These are phyloP conservation scores for Cryptosporidium andersoni DNA, from an alignment of 169 alveolate species.

Conservation along the genomic window DNA sequence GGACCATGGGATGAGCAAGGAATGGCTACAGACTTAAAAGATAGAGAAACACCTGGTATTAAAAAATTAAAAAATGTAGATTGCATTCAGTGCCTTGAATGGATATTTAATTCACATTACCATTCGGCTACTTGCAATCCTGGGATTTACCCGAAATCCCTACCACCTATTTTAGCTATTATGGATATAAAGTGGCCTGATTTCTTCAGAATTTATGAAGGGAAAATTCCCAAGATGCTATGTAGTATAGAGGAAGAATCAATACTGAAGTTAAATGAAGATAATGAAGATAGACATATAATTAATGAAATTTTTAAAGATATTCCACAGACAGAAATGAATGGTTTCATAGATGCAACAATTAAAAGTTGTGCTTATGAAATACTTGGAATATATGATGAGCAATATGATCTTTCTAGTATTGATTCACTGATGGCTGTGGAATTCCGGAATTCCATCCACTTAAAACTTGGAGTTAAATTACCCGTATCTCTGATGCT, in stretches of 20 bases:
- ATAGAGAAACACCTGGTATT: slow-evolving; percentile 28
- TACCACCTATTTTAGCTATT: slow-evolving; percentile 43
- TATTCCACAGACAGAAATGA: neutral
- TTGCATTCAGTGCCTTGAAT: slow-evolving; percentile 6
- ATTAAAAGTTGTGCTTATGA: slow-evolving; percentile 25
- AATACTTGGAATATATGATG: slow-evolving; percentile 27
- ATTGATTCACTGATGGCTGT: slow-evolving; percentile 77
- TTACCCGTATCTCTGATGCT: slow-evolving; percentile 74
- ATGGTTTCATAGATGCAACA: slow-evolving; percentile 13
- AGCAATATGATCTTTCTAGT: slow-evolving; percentile 44
- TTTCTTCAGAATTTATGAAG: slow-evolving; percentile 30
- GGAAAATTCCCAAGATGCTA: slow-evolving; percentile 5
- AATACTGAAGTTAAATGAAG: neutral
- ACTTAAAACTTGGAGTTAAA: slow-evolving; percentile 63
- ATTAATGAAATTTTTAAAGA: slow-evolving; percentile 32
- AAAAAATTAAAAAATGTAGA: slow-evolving; percentile 26
- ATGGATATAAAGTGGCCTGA: slow-evolving; percentile 36
- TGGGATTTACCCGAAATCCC: no score
- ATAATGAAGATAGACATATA: neutral
- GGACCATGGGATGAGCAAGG: slow-evolving; percentile 72
- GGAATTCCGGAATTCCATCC: slow-evolving; percentile 74
- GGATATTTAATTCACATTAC: slow-evolving; percentile 12
- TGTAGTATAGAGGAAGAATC: slow-evolving; percentile 3
- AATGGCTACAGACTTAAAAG: slow-evolving; percentile 42
- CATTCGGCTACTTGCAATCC: neutral